phyloP scores from a whole-genome alignment of 768 basidiomycete species.

The Termitomyces titanicus region DNA sequence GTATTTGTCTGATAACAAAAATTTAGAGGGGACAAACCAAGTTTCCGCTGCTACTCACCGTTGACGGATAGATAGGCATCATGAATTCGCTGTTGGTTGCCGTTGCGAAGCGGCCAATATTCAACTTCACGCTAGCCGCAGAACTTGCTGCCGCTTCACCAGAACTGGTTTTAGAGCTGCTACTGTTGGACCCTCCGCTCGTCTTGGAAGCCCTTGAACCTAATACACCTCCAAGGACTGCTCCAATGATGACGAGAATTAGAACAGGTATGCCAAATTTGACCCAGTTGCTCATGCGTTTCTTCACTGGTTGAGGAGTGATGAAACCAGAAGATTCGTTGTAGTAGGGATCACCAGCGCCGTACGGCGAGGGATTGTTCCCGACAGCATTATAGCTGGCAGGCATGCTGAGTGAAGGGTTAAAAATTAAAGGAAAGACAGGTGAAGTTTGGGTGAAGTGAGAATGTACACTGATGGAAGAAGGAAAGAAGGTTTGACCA shows the following conservation, averaged over 20 bases:
- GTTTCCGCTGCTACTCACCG: conserved; percentile 50
- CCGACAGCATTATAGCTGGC: conserved; percentile 27
- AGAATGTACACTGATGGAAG: conserved; percentile 14
- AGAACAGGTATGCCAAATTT: conserved; percentile 70
- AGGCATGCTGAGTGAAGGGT: conserved; percentile 26
- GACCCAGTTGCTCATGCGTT: conserved; percentile 63
- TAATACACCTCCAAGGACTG: conserved; percentile 76
- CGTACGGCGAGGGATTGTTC: conserved; percentile 28
- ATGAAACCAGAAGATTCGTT: conserved; percentile 69
- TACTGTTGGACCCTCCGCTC: conserved; percentile 19
- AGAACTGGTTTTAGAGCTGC: conserved; percentile 31
- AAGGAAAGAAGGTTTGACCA: background rate
- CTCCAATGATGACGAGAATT: conserved; percentile 60
- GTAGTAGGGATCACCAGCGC: conserved; percentile 66
- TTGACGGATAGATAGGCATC: conserved; percentile 85
- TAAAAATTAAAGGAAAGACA: conserved; percentile 23
- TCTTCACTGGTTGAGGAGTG: conserved; percentile 49
- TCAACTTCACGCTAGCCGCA: conserved; percentile 54
- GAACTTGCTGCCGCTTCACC: conserved; percentile 48
- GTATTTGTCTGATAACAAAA: conserved; percentile 57
- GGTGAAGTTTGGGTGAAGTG: conserved; percentile 13
- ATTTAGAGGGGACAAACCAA: background rate
- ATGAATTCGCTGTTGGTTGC: conserved; percentile 77
- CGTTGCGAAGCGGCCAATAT: conserved; percentile 67
- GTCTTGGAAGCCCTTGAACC: conserved; percentile 53